phyloP scores from a whole-genome alignment of 2,329 filamentous ascomycete species.

The Elsinoe perseae region DNA sequence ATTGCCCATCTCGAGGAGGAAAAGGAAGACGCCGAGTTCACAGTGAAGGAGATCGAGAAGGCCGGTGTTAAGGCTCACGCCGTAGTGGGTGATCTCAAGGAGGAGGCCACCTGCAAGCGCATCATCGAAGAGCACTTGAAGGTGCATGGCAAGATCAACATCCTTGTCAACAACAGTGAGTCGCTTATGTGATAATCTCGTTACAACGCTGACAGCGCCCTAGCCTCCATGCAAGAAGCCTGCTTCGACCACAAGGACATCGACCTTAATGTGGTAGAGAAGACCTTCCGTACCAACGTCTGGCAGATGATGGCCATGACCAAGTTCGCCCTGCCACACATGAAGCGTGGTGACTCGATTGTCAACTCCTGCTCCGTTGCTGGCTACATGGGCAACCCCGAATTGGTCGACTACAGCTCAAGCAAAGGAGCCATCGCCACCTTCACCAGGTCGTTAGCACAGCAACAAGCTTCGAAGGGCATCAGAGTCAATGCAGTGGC shows the following conservation, averaged over 20 bases:
- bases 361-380: slow-evolving; percentile 49
- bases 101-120: slow-evolving; percentile 44
- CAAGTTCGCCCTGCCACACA: slow-evolving; percentile 50
- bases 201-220: neutral
- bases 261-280: slow-evolving; percentile 48
- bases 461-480: slow-evolving; percentile 48
- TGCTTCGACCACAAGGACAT: slow-evolving; percentile 48
- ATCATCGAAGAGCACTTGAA: slow-evolving; percentile 49
- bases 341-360: slow-evolving; percentile 46
- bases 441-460: slow-evolving; percentile 48
- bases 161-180: slow-evolving; percentile 49
- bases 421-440: slow-evolving; percentile 53
- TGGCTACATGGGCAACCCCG: slow-evolving; percentile 45
- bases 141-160: slow-evolving; percentile 34
- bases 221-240: slow-evolving; percentile 49
- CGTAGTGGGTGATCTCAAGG: slow-evolving; percentile 43
- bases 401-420: slow-evolving; percentile 45
- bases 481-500: slow-evolving; percentile 45
- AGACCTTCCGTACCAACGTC: slow-evolving; percentile 51
- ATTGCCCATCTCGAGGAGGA: slow-evolving; percentile 52
- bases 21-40: slow-evolving; percentile 48
- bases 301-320: slow-evolving; percentile 53
- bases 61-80: slow-evolving; percentile 44
- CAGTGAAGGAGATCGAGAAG: slow-evolving; percentile 45
- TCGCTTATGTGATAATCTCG: neutral